Evolutionary conservation across 306 rosid genomes (phyloP).

Genomic region (Dryas alaskensis): DNA sequence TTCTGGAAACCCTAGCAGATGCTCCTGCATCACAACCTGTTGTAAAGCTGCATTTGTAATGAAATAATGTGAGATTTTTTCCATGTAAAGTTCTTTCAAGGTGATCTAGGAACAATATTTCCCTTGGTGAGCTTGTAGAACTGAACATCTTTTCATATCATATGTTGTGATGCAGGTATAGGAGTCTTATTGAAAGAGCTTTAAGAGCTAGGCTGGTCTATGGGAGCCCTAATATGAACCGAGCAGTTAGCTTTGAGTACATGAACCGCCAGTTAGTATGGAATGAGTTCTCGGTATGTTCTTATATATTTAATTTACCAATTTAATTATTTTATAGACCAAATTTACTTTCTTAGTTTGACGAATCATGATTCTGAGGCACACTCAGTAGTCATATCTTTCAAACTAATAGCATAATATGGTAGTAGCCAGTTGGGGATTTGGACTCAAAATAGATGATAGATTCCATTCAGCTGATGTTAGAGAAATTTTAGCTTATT

Average conservation of each 20-base stretch:
- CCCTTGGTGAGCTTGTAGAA: constrained; percentile 18
- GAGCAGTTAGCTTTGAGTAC: constrained; percentile 98
- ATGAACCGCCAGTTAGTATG: constrained; percentile 98
- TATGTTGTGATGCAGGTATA: constrained; percentile 57
- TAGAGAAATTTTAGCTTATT: not conserved
- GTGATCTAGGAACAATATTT: not conserved
- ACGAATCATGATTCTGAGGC: constrained; percentile 1
- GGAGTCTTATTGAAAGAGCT: constrained; percentile 91
- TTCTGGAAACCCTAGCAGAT: too few relatives aligned
- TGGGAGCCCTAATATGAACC: constrained; percentile 95
- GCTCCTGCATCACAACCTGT: not conserved
- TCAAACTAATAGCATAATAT: not conserved
- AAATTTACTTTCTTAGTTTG: not conserved
- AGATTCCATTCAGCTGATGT: not conserved
- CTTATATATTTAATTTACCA: constrained; percentile 10
- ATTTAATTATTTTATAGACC: not conserved
- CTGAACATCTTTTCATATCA: constrained; percentile 13
- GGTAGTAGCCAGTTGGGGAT: not conserved
- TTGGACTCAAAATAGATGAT: not conserved
- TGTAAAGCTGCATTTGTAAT: constrained; percentile 12
- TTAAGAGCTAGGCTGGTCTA: constrained; percentile 91
- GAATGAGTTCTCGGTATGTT: constrained; percentile 93
- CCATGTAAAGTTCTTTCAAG: constrained; percentile 10
- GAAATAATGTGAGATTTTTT: constrained; percentile 15
- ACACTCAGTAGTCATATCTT: not conserved